Percentiles rank a stretch among this genome's conserved stretches.
Conservation (phyloP, 768 basidiomycete genomes). For the Inosperma sp. region DNA sequence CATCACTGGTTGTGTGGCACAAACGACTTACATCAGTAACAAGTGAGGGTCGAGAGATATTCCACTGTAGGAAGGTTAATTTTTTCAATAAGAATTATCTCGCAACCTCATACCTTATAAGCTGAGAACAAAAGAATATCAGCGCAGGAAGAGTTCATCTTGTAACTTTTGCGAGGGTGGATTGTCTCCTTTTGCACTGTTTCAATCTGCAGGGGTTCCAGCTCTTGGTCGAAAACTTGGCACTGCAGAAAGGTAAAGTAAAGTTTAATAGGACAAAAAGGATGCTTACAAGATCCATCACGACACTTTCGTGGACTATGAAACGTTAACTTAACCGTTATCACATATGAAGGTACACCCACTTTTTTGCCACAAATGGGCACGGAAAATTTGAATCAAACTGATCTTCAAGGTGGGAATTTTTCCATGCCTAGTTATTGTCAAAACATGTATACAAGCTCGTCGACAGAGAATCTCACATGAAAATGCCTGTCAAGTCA, state of each 20-base stretch:
- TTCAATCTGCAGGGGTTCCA: conserved; percentile 97
- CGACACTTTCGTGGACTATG: conserved; percentile 82
- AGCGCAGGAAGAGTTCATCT: conserved; percentile 99
- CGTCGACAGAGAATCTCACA: conserved; percentile 39
- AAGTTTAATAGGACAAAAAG: neutral
- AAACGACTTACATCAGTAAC: conserved; percentile 73
- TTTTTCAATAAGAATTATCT: neutral
- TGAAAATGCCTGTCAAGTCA: conserved; percentile 96
- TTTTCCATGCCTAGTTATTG: conserved; percentile 78
- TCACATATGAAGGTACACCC: conserved; percentile 32
- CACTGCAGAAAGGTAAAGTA: conserved; percentile 44
- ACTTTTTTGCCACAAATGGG: conserved; percentile 99
- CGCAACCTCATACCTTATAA: conserved; percentile 53
- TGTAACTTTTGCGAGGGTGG: conserved; percentile 99
- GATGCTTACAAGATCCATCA: conserved; percentile 73
- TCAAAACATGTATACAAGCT: neutral
- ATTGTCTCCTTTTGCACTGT: conserved; percentile 99
- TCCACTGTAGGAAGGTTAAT: conserved; percentile 60
- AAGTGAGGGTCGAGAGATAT: conserved; percentile 92
- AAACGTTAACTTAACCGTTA: conserved; percentile 9
- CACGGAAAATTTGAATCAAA: conserved; percentile 99
- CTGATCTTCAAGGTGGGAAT: conserved; percentile 98
- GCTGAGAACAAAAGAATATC: conserved; percentile 97
- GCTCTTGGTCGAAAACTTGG: conserved; percentile 98
- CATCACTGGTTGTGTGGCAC: neutral